These are phyloP conservation scores for Solanum appendiculatum DNA, from an alignment of 257 asterid species.

Conservation along the genomic window DNA sequence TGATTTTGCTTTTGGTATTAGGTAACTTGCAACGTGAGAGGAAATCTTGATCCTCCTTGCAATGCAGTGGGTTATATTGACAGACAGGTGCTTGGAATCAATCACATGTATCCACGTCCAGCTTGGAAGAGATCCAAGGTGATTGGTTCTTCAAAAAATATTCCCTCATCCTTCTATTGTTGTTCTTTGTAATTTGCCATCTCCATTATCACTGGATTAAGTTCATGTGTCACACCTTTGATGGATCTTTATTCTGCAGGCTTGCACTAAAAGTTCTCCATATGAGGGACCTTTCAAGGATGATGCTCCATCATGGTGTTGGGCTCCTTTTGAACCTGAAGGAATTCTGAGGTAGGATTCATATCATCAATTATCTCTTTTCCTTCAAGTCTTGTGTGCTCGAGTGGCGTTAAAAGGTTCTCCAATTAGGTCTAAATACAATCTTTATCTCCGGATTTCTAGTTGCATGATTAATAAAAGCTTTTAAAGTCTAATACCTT, in stretches of 20 bases:
- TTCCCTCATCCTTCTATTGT: neutral
- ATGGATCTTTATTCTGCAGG: constrained; percentile 26
- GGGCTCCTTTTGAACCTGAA: constrained; percentile 79
- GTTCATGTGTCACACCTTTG: neutral
- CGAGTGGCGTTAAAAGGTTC: neutral
- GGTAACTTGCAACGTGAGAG: constrained; percentile 58
- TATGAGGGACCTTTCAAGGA: constrained; percentile 47
- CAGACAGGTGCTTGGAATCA: constrained; percentile 55
- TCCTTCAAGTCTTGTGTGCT: neutral
- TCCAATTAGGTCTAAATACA: neutral
- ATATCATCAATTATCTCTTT: neutral
- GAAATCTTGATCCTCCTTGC: constrained; percentile 61
- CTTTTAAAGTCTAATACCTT: neutral
- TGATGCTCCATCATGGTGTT: constrained; percentile 74
- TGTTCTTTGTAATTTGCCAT: neutral
- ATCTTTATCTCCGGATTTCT: neutral
- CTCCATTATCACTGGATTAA: neutral
- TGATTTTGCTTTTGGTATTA: constrained; percentile 4
- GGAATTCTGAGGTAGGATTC: constrained; percentile 61
- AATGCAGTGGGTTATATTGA: constrained; percentile 74
- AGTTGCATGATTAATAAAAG: neutral
- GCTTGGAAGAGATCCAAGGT: constrained; percentile 80
- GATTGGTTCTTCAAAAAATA: neutral
- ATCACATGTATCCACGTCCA: constrained; percentile 65
- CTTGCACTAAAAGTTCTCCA: constrained; percentile 56